Base-by-base conservation (phyloP, 495 filamentous ascomycete genomes). In the Filosporella fistucella region DNA sequence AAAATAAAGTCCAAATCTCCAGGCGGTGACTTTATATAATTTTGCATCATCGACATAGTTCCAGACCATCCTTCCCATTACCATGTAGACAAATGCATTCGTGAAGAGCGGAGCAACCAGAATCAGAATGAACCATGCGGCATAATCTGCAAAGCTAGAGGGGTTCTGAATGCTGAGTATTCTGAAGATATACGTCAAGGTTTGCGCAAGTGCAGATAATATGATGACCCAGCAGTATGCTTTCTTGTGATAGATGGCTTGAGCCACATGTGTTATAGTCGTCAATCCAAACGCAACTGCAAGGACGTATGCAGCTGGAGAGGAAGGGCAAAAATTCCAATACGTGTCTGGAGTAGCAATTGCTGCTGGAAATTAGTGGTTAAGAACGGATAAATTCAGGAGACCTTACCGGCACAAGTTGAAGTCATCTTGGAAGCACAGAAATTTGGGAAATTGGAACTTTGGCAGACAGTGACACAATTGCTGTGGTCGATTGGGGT, bases 71-170 rank as follows among this genome's bases (percentile, higher is more conserved):
- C 81, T 69, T 0, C 76, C 80, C 39, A 85, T 63, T 13, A 75
- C 72, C 81, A 85, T 84, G 67, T 86, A 86, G 16, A 73, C 68
- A 54, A 76, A 84, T 3, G 81, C 81, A 33, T 86, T 84, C 51
- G 80, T 72, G 70, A 75, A 58, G 3, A 71, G 42, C 0, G 73
- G 73, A 5, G 70, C 71, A 8, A 47, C 58, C n/a, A 75, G 49
- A 34, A 72, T 64, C 38, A 75, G 37, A 8, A 70, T 43, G 29
- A 64, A 63, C 51, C 51, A 61, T 9, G 20, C 41, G 1, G 51
- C 61, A 13, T 63, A 62, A 36, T 51, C 58, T 0, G 24, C 42
- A 7, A 55, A 40, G 14, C 55, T 58, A 21, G 66, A 60, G 33
- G 72, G 71, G 51, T 74, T 45, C 4, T 53, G 49, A 12, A 70